Evolutionary conservation across 2,329 filamentous ascomycete species (phyloP).

Genomic region (Fusarium nygamai): DNA sequence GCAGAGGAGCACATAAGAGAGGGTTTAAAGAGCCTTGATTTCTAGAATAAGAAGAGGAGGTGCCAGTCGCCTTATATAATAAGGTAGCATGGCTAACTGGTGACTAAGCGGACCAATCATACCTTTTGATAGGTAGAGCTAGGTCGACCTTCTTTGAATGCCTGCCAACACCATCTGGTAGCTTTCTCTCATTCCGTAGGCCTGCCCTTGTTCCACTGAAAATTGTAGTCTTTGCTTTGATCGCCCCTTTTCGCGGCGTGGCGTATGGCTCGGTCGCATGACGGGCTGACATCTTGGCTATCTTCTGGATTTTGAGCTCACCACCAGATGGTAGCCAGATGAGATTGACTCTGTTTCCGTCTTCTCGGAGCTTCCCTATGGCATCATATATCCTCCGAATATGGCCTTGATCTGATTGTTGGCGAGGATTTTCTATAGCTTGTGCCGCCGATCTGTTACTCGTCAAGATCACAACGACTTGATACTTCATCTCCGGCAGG

Average conservation of each 20-base stretch:
- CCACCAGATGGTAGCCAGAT: not conserved
- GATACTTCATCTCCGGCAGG: not conserved
- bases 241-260: not conserved
- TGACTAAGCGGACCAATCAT: no score
- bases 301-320: not conserved
- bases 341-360: not conserved
- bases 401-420: not conserved
- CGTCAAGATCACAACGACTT: not conserved
- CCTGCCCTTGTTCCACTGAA: not conserved
- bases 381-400: not conserved
- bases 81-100: no score
- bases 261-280: not conserved
- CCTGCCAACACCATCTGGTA: not conserved
- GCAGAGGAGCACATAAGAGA: no score
- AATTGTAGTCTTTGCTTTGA: not conserved
- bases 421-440: no score
- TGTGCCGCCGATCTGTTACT: no score
- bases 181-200: not conserved
- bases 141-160: no score
- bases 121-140: no score
- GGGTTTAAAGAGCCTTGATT: no score
- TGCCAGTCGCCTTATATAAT: no score
- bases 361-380: not conserved
- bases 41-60: no score
- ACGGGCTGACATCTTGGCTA: not conserved